Evolutionary conservation across 345 rosid species (phyloP).

Genomic region (Garcia nutans): DNA sequence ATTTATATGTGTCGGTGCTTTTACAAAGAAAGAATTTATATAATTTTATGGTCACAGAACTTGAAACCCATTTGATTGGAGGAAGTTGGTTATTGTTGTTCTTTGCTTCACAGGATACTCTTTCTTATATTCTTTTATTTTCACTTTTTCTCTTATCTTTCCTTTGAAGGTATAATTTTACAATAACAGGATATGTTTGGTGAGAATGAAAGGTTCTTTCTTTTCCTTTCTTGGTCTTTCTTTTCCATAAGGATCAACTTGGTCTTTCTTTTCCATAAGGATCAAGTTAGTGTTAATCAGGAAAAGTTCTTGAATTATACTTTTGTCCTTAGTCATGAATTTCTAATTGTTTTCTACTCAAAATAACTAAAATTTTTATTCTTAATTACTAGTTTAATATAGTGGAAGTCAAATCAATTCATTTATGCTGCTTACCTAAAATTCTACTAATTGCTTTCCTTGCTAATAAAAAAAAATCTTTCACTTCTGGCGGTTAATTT

Average conservation of each 20-base stretch:
- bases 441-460: no score
- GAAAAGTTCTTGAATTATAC: background rate
- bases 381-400: no score
- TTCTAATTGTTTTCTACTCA: no score
- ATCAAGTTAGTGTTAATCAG: background rate
- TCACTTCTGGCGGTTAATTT: no score
- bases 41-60: slow-evolving; percentile 26
- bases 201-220: slow-evolving; percentile 7
- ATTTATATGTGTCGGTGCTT: slow-evolving; percentile 15
- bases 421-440: background rate
- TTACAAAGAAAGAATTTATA: slow-evolving; percentile 21
- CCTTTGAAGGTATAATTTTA: slow-evolving; percentile 28
- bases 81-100: slow-evolving; percentile 20
- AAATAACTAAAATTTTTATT: background rate
- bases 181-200: slow-evolving; percentile 21
- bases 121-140: slow-evolving; percentile 14
- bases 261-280: background rate
- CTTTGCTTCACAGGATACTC: slow-evolving; percentile 35
- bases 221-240: background rate
- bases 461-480: no score
- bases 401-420: background rate
- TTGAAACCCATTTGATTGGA: slow-evolving; percentile 14
- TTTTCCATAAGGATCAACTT: background rate
- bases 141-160: slow-evolving; percentile 28
- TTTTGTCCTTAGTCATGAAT: background rate